A percentile compares a stretch with the other conserved stretches of the same genome.
Conservation (phyloP, 345 rosid species). For the Trapa bicornis region DNA sequence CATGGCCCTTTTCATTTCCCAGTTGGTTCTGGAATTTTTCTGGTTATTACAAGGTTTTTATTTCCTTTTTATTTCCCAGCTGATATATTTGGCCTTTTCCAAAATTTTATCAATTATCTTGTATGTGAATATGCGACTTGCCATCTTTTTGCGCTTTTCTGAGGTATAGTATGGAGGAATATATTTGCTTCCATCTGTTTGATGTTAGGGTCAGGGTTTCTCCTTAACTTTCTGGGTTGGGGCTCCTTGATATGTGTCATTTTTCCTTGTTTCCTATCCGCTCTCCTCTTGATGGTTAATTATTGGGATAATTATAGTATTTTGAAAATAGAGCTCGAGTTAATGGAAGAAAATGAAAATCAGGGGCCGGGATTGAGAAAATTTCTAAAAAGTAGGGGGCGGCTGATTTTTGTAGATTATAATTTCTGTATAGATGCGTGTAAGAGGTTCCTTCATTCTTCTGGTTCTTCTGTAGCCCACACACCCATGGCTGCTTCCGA, state of each 20-base stretch:
- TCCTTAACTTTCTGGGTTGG: too few relatives aligned
- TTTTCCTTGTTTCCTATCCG: neutral
- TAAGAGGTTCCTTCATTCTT: neutral
- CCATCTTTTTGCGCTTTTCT: neutral
- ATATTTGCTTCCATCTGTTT: neutral
- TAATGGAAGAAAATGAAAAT: neutral
- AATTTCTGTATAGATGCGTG: neutral
- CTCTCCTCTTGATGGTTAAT: neutral
- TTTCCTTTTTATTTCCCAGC: neutral
- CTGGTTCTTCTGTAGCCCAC: neutral
- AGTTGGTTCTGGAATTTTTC: neutral
- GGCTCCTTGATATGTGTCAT: neutral
- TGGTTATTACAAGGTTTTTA: neutral
- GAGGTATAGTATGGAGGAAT: neutral
- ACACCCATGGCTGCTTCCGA: neutral
- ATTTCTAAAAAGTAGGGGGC: neutral
- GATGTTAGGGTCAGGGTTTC: neutral
- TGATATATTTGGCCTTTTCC: neutral
- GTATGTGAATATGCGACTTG: neutral
- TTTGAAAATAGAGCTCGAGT: neutral
- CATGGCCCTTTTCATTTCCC: neutral
- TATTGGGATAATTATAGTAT: neutral
- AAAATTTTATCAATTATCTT: neutral
- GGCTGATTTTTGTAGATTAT: neutral
- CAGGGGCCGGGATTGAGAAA: neutral